A percentile compares a stretch with the other conserved stretches of the same genome.
phyloP scores from a whole-genome alignment of 441 rosid species.

The Gossypium schwendimanii region DNA sequence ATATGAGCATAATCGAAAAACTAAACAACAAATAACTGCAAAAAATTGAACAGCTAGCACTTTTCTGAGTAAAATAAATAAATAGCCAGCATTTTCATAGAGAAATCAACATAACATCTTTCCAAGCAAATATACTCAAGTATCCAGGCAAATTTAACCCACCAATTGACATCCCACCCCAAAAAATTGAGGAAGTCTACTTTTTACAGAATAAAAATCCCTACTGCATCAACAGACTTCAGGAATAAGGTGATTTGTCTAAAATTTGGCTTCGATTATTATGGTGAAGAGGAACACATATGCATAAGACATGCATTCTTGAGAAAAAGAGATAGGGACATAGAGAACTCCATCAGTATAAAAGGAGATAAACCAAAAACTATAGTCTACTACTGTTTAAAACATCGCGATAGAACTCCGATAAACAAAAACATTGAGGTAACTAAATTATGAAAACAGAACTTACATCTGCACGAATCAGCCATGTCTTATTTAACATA shows the following conservation, averaged over 20 bases:
- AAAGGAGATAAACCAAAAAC: background rate
- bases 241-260: background rate
- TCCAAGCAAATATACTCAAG: background rate
- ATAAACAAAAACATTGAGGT: background rate
- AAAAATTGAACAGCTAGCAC: background rate
- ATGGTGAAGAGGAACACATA: background rate
- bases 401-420: background rate
- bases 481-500: background rate
- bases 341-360: background rate
- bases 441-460: background rate
- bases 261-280: background rate
- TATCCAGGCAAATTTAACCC: background rate
- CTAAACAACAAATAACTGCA: background rate
- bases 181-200: background rate
- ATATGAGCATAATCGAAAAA: background rate
- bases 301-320: background rate
- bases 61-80: background rate
- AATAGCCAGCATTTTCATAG: background rate
- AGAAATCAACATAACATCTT: background rate
- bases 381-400: background rate
- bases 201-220: background rate
- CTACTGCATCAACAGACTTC: background rate
- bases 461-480: constrained; percentile 4
- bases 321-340: background rate
- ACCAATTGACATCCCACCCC: background rate